These are phyloP conservation scores for Rhododendron mucronatum DNA, from an alignment of 148 eudicot genomes.

Conservation along the genomic window DNA sequence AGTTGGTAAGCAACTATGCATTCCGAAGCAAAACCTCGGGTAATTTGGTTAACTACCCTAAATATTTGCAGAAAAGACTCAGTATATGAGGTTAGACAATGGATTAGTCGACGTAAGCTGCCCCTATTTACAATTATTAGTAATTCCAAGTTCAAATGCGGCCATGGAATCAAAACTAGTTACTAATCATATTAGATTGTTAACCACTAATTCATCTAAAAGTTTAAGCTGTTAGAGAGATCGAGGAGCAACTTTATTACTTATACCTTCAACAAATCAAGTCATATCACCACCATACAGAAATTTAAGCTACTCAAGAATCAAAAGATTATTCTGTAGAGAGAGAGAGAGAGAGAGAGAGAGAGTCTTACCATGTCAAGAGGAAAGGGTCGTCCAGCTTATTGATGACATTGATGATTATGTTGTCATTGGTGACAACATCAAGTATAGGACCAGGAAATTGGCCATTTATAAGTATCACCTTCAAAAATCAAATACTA, in stretches of 20 bases:
- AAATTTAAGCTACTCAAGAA: neutral
- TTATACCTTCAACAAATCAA: too few species aligned
- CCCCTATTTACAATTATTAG: neutral
- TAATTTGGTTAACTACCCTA: neutral
- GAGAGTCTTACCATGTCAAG: conserved; percentile 64
- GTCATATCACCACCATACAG: neutral
- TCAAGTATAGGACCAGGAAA: conserved; percentile 90
- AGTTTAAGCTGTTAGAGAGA: too few species aligned
- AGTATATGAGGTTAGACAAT: neutral
- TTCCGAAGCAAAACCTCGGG: neutral
- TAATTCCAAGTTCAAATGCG: neutral
- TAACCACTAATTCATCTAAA: too few species aligned
- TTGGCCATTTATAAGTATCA: conserved; percentile 86
- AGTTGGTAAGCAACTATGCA: neutral
- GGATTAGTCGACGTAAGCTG: neutral
- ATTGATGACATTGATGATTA: conserved; percentile 71
- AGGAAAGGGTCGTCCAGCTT: conserved; percentile 82
- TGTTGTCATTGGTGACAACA: conserved; percentile 81
- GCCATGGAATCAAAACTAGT: neutral
- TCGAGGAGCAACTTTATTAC: too few species aligned
- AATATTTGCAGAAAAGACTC: neutral
- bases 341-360: neutral
- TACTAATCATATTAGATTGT: neutral
- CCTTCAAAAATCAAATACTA: conserved; percentile 37
- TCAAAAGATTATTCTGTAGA: neutral